Conservation (phyloP, 495 filamentous ascomycete genomes). For the Neurospora tetraspora region DNA sequence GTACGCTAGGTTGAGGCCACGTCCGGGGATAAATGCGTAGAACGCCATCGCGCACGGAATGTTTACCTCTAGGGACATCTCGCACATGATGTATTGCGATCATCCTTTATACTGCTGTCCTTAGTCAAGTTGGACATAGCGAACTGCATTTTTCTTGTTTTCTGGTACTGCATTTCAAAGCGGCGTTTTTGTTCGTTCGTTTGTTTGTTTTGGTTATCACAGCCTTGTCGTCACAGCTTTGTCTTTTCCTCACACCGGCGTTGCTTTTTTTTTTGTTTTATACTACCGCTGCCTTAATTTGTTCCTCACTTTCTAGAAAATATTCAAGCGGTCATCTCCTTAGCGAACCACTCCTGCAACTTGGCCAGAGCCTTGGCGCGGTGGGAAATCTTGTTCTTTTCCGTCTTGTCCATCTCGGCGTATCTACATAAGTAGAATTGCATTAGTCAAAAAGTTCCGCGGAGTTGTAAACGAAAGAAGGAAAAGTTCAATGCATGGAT, state of each 20-base stretch:
- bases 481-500: background rate
- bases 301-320: background rate
- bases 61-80: background rate
- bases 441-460: constrained; percentile 1
- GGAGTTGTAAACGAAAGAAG: background rate
- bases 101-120: background rate
- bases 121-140: background rate
- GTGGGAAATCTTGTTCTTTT: constrained; percentile 92
- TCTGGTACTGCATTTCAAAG: background rate
- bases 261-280: background rate
- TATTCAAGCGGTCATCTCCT: constrained; percentile 24
- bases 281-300: background rate
- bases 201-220: background rate
- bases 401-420: constrained; percentile 87
- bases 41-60: background rate
- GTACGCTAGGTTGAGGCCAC: background rate
- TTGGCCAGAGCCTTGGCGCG: constrained; percentile 76
- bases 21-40: background rate
- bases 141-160: constrained; percentile 1
- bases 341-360: constrained; percentile 71
- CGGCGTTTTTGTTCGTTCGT: background rate
- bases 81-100: background rate
- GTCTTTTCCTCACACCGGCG: background rate
- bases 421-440: constrained; percentile 37
- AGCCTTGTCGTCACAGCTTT: background rate